Evolutionary conservation across 352 stramenopile species (phyloP), one percentile per base, ranked within the genome.

Genomic region (Globisporangium spiculum): DNA sequence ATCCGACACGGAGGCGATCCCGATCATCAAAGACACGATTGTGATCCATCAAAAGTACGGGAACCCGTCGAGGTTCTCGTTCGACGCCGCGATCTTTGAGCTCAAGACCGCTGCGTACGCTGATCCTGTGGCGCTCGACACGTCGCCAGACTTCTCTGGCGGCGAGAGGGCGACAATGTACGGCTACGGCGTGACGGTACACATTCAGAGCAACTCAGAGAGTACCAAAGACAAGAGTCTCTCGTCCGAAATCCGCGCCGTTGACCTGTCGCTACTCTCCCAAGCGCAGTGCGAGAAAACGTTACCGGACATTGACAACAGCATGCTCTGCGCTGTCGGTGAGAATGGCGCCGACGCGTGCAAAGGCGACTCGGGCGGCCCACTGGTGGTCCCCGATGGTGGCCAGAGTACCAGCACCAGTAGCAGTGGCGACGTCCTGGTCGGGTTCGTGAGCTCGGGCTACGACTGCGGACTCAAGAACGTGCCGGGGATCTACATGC

Each of bases 401-500:
- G 41, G 41, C 38, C 20, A 18, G 41, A 50, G 41, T 22, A 44
- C 36, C 3, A 50, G 38, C 38, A 46, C 10, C 16, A 48, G 14
- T 16, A 24, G 38, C 1, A 53, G 58, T 20, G 26, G 62, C 2
- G 73, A 80, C 14, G 36, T 26, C 2, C 71, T 82, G 32, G 67
- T 76, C 12, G 75, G 75, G 20, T 46, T 82, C 38, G 75, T 82
- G 41, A 82, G 75, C 60, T 66, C 70, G 1, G 77, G 77, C 9
- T 76, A 79, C 58, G 75, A 71, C 46, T 84, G 77, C 38, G 77
- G 74, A 14, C 34, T 77, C 8, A 66, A 56, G 3, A 67, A 70
- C 24, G 68, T 80, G 0, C 77, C 77, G 3, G 77, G 77, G 1
- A 62, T 84, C 22, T 84, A 84, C 63, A 70, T 66, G 52, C 77